These are phyloP conservation scores for Pseudohalonectria lignicola DNA, from an alignment of 2,329 filamentous ascomycete species.

Conservation along the genomic window DNA sequence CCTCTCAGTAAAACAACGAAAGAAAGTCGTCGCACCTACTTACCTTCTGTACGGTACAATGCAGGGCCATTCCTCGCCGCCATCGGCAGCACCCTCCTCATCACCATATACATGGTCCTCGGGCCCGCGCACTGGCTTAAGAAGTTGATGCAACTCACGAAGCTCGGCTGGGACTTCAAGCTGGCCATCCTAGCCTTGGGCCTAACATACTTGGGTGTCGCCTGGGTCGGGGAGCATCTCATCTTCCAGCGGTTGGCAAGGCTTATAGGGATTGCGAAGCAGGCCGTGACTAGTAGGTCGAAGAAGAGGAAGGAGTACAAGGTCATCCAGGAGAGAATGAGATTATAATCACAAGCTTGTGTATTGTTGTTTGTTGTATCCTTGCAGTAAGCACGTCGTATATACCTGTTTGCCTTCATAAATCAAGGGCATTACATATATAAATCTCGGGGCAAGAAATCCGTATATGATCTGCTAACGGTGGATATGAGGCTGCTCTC, in stretches of 20 bases:
- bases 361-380: too few relatives aligned
- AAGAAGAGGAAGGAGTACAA: slow-evolving; percentile 90
- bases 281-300: slow-evolving; percentile 41
- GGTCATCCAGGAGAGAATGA: slow-evolving; percentile 60
- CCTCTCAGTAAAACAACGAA: too few relatives aligned
- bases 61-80: slow-evolving; percentile 75
- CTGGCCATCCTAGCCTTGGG: slow-evolving; percentile 62
- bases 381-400: too few relatives aligned
- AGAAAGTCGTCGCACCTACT: too few relatives aligned
- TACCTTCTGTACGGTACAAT: too few relatives aligned
- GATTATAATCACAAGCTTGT: too few relatives aligned
- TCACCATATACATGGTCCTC: slow-evolving; percentile 73
- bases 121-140: slow-evolving; percentile 58
- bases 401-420: too few relatives aligned
- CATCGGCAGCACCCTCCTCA: slow-evolving; percentile 53
- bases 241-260: slow-evolving; percentile 61
- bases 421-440: too few relatives aligned
- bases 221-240: slow-evolving; percentile 62
- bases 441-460: too few relatives aligned
- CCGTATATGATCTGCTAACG: too few relatives aligned
- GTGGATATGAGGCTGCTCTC: too few relatives aligned
- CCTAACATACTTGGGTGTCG: slow-evolving; percentile 52
- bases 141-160: slow-evolving; percentile 76
- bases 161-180: slow-evolving; percentile 62
- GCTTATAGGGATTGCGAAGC: slow-evolving; percentile 50